Evolutionary conservation across 352 stramenopile genomes (phyloP).

Genomic region (Pythium pyrilobum): DNA sequence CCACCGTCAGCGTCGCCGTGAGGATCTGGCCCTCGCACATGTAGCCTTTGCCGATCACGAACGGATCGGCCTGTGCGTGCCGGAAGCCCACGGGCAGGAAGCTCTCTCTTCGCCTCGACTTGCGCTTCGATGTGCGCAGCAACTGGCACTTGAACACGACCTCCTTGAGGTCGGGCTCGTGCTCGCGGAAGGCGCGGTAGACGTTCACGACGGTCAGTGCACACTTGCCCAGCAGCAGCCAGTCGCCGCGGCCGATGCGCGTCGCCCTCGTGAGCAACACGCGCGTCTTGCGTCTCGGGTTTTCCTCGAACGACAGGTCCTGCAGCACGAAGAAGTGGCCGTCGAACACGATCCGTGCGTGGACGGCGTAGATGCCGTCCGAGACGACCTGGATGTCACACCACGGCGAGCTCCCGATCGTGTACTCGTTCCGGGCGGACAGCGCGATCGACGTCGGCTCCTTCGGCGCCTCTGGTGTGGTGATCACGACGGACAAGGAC

Average conservation of each 20-base stretch:
- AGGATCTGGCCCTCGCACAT: conserved; percentile 55
- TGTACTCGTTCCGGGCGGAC: conserved; percentile 24
- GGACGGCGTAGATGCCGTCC: conserved; percentile 41
- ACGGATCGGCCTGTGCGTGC: conserved; percentile 30
- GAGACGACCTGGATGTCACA: conserved; percentile 51
- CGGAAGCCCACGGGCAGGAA: conserved; percentile 58
- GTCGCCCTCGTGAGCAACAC: conserved; percentile 42
- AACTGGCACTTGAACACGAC: conserved; percentile 59
- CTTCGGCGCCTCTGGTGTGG: conserved; percentile 8
- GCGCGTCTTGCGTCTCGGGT: conserved; percentile 45
- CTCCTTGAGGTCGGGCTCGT: conserved; percentile 59
- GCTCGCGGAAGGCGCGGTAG: conserved; percentile 41
- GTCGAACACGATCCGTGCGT: conserved; percentile 61
- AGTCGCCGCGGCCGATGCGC: conserved; percentile 50
- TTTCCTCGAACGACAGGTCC: conserved; percentile 65
- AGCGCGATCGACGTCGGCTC: conserved; percentile 18
- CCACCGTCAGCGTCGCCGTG: conserved; percentile 44
- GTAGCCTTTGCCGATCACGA: conserved; percentile 54
- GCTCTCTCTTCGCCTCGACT: conserved; percentile 32
- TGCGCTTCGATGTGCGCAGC: conserved; percentile 56
- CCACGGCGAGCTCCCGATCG: conserved; percentile 48
- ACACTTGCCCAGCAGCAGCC: conserved; percentile 51
- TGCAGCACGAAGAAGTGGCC: conserved; percentile 62
- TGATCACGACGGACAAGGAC: conserved; percentile 11
- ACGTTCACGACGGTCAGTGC: conserved; percentile 42